Conservation (phyloP, 225 moss, liverwort and hornwort genomes). For the Neckera pumila region DNA sequence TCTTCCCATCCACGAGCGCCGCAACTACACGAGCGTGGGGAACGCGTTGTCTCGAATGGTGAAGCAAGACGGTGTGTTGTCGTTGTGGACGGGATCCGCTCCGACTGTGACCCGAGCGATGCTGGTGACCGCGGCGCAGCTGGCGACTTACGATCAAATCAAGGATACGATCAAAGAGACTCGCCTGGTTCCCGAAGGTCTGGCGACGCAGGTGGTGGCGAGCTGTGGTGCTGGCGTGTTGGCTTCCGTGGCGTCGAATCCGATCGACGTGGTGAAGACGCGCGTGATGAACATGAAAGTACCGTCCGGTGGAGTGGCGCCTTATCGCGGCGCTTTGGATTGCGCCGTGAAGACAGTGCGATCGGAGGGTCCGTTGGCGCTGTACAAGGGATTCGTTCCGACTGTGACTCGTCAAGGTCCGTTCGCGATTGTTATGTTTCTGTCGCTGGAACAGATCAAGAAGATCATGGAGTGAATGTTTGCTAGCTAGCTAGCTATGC, state of each 20-base stretch:
- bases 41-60: slow-evolving; percentile 59
- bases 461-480: neutral
- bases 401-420: slow-evolving; percentile 78
- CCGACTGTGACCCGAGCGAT: slow-evolving; percentile 73
- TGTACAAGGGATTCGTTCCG: slow-evolving; percentile 80
- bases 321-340: slow-evolving; percentile 64
- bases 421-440: slow-evolving; percentile 63
- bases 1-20: slow-evolving; percentile 24
- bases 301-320: slow-evolving; percentile 13
- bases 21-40: slow-evolving; percentile 61
- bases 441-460: slow-evolving; percentile 71
- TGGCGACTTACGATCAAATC: slow-evolving; percentile 83
- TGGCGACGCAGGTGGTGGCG: slow-evolving; percentile 55
- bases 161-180: slow-evolving; percentile 37
- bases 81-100: slow-evolving; percentile 72
- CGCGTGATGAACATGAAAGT: slow-evolving; percentile 79
- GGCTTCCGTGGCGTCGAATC: slow-evolving; percentile 65
- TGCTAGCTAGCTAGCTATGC: neutral
- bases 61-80: slow-evolving; percentile 40
- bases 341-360: slow-evolving; percentile 75
- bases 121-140: slow-evolving; percentile 78
- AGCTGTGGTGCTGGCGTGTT: slow-evolving; percentile 62
- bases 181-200: slow-evolving; percentile 18
- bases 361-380: slow-evolving; percentile 59
- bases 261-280: slow-evolving; percentile 85